phyloP scores from a whole-genome alignment of 129 eudicot genomes.

The Tagetes erecta region DNA sequence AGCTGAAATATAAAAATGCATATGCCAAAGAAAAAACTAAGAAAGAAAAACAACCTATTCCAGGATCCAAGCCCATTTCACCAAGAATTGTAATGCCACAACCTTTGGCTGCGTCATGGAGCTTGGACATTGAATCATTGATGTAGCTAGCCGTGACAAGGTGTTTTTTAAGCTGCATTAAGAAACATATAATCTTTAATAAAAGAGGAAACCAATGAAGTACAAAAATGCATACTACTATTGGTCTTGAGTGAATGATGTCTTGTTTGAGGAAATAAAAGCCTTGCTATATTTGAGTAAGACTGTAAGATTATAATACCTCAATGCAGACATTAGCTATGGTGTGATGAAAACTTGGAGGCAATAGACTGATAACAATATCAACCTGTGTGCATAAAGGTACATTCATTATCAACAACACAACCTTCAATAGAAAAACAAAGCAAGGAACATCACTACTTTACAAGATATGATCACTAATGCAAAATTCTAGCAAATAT shows the following conservation, averaged over 20 bases:
- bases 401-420: conserved; percentile 19
- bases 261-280: neutral
- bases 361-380: conserved; percentile 89
- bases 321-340: conserved; percentile 82
- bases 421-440: conserved; percentile 16
- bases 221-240: neutral
- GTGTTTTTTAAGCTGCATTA: conserved; percentile 80
- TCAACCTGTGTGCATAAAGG: conserved; percentile 64
- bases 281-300: conserved; percentile 10
- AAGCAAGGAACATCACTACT: conserved; percentile 9
- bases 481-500: neutral
- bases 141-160: conserved; percentile 96
- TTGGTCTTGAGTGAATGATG: conserved; percentile 1
- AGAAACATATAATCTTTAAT: conserved; percentile 5
- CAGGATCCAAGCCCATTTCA: conserved; percentile 99
- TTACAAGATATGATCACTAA: conserved; percentile 7
- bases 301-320: conserved; percentile 45
- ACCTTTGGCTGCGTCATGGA: conserved; percentile 71
- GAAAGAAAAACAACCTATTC: conserved; percentile 64
- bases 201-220: conserved; percentile 1
- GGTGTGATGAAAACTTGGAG: conserved; percentile 73
- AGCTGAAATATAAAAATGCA: conserved; percentile 9
- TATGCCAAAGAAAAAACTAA: neutral
- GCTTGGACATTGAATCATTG: conserved; percentile 72
- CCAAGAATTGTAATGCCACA: conserved; percentile 87